phyloP scores from a whole-genome alignment of 2,329 filamentous ascomycete species.

The Colletotrichum euphorbiae region DNA sequence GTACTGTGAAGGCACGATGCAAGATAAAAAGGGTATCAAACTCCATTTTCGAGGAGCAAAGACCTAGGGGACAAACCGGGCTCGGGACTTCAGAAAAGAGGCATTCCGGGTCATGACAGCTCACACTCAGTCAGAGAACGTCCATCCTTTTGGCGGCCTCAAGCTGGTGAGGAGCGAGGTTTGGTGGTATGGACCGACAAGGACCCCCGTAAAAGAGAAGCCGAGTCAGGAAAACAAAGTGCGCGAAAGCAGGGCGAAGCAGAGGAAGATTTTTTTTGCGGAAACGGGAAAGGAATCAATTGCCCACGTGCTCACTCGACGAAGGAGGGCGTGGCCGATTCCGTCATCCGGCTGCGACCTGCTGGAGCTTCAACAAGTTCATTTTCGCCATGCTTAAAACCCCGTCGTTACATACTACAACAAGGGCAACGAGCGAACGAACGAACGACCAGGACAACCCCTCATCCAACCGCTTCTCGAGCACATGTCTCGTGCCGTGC shows the following conservation, averaged over 20 bases:
- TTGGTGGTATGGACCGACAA: neutral
- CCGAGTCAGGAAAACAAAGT: neutral
- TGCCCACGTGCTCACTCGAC: constrained; percentile 34
- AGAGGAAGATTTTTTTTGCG: neutral
- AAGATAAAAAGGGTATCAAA: constrained; percentile 17
- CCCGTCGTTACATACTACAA: no score
- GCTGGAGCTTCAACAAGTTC: neutral
- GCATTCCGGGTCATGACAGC: constrained; percentile 14
- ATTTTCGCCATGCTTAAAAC: neutral
- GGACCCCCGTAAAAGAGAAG: neutral
- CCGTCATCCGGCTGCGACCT: constrained; percentile 7
- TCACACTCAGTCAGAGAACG: neutral
- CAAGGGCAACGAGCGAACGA: no score
- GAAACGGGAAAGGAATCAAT: neutral
- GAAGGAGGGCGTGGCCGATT: neutral
- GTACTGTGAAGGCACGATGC: no score
- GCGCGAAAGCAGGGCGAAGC: no score
- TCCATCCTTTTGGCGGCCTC: neutral
- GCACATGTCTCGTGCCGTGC: constrained; percentile 39
- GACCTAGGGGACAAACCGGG: neutral
- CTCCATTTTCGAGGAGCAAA: constrained; percentile 25
- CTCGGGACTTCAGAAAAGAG: constrained; percentile 13
- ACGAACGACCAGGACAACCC: neutral
- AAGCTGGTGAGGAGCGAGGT: no score
- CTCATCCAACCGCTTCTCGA: constrained; percentile 24